Evolutionary conservation across 805 yeast genomes (phyloP).

Genomic region (Nakazawaea sp.): DNA sequence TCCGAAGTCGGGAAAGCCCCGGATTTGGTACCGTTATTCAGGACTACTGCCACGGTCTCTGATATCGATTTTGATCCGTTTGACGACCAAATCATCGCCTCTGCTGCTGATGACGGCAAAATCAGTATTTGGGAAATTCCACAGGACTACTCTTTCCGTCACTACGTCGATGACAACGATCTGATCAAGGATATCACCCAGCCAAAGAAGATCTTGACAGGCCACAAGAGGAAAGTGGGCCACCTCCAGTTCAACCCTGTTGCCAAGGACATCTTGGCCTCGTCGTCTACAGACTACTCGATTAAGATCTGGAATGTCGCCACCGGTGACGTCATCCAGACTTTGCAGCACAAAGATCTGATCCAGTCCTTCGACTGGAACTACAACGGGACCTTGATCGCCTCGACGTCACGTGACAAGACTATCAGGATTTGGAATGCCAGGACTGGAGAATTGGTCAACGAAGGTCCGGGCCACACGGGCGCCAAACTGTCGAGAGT

Average conservation of each 20-base stretch:
- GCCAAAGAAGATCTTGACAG: slow-evolving; percentile 65
- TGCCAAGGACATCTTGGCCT: slow-evolving; percentile 80
- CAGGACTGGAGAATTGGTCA: slow-evolving; percentile 61
- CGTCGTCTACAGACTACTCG: slow-evolving; percentile 85
- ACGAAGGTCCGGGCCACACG: slow-evolving; percentile 84
- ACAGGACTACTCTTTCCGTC: slow-evolving; percentile 64
- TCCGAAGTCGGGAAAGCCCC: slow-evolving; percentile 87
- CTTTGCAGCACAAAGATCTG: slow-evolving; percentile 81
- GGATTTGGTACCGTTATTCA: slow-evolving; percentile 85
- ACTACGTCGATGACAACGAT: slow-evolving; percentile 45
- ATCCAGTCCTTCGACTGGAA: slow-evolving; percentile 92
- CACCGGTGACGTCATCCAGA: slow-evolving; percentile 60
- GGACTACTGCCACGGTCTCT: slow-evolving; percentile 91
- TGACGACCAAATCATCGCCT: slow-evolving; percentile 63
- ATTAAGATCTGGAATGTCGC: slow-evolving; percentile 88
- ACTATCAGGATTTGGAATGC: slow-evolving; percentile 88
- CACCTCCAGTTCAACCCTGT: slow-evolving; percentile 86
- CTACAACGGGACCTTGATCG: slow-evolving; percentile 80
- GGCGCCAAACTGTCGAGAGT: slow-evolving; percentile 91
- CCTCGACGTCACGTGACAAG: slow-evolving; percentile 88
- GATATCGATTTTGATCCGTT: slow-evolving; percentile 97
- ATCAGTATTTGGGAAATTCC: slow-evolving; percentile 89
- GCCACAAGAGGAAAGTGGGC: slow-evolving; percentile 94
- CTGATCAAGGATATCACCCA: slow-evolving; percentile 52
- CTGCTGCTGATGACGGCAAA: slow-evolving; percentile 76